Percentiles rank a stretch among this genome's conserved stretches.
These are phyloP conservation scores for Stentor coeruleus DNA, from an alignment of 73 alveolate species.

Conservation along the genomic window DNA sequence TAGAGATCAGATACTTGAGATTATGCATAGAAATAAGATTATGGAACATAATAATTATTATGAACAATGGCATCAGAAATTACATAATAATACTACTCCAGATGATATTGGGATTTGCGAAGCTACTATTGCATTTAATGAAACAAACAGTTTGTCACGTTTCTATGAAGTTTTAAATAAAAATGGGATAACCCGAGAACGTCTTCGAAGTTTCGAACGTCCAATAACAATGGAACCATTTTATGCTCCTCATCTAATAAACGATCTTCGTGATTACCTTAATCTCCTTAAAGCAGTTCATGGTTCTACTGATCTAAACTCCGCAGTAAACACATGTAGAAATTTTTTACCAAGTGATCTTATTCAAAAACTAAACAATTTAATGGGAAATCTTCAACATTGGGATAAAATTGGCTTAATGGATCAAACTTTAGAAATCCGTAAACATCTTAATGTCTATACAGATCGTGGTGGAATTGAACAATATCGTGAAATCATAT, in stretches of 20 bases:
- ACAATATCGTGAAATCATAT: constrained; percentile 47
- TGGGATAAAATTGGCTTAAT: constrained; percentile 11
- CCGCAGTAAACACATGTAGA: neutral
- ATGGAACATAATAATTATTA: neutral
- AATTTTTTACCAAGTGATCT: neutral
- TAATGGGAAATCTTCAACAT: neutral
- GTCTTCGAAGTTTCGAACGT: constrained; percentile 32
- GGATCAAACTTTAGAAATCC: neutral
- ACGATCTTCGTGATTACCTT: neutral
- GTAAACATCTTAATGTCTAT: neutral
- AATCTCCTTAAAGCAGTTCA: constrained; percentile 22
- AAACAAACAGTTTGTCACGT: constrained; percentile 72
- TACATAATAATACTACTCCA: constrained; percentile 94
- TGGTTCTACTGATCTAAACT: neutral
- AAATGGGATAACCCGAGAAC: constrained; percentile 46
- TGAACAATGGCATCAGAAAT: constrained; percentile 95
- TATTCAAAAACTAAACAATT: neutral
- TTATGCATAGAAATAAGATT: constrained; percentile 59
- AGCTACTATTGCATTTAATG: constrained; percentile 78
- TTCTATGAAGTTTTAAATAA: constrained; percentile 67
- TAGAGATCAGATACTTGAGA: constrained; percentile 84
- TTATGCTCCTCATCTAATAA: constrained; percentile 3
- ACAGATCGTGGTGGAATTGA: neutral
- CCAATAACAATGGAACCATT: constrained; percentile 47
- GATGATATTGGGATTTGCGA: constrained; percentile 91